Conservation (phyloP, 768 basidiomycete genomes). For the Boletales sp. region DNA sequence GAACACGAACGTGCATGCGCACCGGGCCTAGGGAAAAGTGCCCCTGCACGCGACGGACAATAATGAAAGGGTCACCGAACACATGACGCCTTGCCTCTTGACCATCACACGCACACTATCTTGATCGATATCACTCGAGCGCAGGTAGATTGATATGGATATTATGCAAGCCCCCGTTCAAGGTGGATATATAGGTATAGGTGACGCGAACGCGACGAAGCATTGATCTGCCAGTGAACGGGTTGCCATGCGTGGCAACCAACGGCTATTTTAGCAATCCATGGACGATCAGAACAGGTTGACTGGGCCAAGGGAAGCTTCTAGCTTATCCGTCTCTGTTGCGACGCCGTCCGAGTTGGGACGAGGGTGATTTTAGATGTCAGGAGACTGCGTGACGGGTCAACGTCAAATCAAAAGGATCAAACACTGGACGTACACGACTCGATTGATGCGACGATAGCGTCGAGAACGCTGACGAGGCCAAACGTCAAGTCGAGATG, state of each 20-base stretch:
- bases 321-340: conserved; percentile 4
- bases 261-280: conserved; percentile 10
- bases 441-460: conserved; percentile 5
- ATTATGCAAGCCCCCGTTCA: no score
- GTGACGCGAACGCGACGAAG: no score
- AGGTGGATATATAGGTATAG: no score
- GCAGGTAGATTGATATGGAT: no score
- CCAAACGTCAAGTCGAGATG: conserved; percentile 3
- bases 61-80: no score
- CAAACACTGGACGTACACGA: conserved; percentile 13
- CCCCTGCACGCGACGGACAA: no score
- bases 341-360: background rate
- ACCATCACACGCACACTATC: no score
- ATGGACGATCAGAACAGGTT: conserved; percentile 10
- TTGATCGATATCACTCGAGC: no score
- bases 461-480: background rate
- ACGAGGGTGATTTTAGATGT: background rate
- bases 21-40: no score
- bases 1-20: no score
- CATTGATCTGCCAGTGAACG: background rate
- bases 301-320: conserved; percentile 5
- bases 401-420: conserved; percentile 1
- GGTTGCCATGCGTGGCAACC: conserved; percentile 5
- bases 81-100: no score
- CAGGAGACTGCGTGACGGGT: conserved; percentile 1